Evolutionary conservation across 208 protist species (phyloP), one percentile per base, ranked within the genome.

Genomic region (Wallacemonas collosoma): DNA sequence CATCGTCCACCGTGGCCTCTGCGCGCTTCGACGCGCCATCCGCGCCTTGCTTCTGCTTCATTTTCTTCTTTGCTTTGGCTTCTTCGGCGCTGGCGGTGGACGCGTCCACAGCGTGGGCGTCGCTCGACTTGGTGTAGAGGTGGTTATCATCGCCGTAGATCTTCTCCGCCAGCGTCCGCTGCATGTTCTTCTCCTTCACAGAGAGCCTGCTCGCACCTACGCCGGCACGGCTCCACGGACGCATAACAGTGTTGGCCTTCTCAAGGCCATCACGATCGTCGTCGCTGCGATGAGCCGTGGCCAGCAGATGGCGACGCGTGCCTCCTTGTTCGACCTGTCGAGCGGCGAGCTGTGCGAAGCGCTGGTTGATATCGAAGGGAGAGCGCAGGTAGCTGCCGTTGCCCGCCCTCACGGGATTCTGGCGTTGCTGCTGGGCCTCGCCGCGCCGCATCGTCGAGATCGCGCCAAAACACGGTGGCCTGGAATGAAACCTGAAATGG

Each of bases 321-420:
- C 40, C 71, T 3, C 50, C 45, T 7, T 14, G 66, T n/a, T 56
- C 53, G 9, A 90, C 87, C 43, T 88, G 83, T 43, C 66, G 61
- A 44, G 71, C 75, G 4, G 90, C 90, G 2, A 89, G 66, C 11
- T 74, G 75, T 3, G 82, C 72, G 57, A 91, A 93, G 8, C 39
- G 57, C 4, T 79, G 45, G 47, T 68, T 79, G 58, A 95, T 82
- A 45, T 72, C 79, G 58, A 95, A 95, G 2, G 90, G 90, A 41
- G 78, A 90, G 0, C 90, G 82, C 53, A 94, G 73, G 65, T 94
- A 94, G 12, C 86, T 82, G 39, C 89, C 89, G 36, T 75, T 85
- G 66, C 57, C 55, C n/a, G 89, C 87, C 60, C 73, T 68, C n/a
- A 92, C 75, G 2, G 88, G 88, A 45, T 76, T 71, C 47, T 80